phyloP scores from a whole-genome alignment of 306 rosid genomes.

The Luffa aegyptiaca region DNA sequence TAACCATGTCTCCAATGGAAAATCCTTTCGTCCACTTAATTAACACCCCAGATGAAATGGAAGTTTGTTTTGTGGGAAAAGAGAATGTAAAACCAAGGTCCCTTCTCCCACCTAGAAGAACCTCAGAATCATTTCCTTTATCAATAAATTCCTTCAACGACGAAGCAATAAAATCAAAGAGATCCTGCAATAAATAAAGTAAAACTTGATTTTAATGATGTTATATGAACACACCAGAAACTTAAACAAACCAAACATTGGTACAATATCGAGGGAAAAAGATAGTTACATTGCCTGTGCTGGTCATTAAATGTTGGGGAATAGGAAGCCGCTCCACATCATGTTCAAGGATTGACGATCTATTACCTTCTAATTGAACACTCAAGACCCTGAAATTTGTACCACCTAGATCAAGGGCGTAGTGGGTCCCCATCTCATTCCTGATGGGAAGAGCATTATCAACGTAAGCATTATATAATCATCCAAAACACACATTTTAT shows the following conservation, averaged over 20 bases:
- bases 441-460: slow-evolving; percentile 23
- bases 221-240: not conserved
- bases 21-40: slow-evolving; percentile 93
- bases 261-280: slow-evolving; percentile 10
- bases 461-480: not conserved
- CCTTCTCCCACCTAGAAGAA: slow-evolving; percentile 34
- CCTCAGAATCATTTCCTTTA: slow-evolving; percentile 40
- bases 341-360: slow-evolving; percentile 32
- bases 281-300: slow-evolving; percentile 64
- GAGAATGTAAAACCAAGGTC: slow-evolving; percentile 94
- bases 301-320: slow-evolving; percentile 59
- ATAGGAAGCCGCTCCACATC: slow-evolving; percentile 61
- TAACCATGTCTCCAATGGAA: slow-evolving; percentile 54
- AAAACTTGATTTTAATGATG: not conserved
- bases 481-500: not conserved
- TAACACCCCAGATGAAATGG: slow-evolving; percentile 68
- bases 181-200: slow-evolving; percentile 42
- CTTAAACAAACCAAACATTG: not conserved
- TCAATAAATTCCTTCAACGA: slow-evolving; percentile 62
- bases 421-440: slow-evolving; percentile 70
- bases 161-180: slow-evolving; percentile 77
- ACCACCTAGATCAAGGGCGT: slow-evolving; percentile 83
- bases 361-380: slow-evolving; percentile 58
- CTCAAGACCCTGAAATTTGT: slow-evolving; percentile 81
- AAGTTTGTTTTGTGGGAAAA: slow-evolving; percentile 75